Percentiles rank a stretch among this genome's conserved stretches.
Evolutionary conservation across 345 rosid species (phyloP).

Genomic region (Durio zibethinus): DNA sequence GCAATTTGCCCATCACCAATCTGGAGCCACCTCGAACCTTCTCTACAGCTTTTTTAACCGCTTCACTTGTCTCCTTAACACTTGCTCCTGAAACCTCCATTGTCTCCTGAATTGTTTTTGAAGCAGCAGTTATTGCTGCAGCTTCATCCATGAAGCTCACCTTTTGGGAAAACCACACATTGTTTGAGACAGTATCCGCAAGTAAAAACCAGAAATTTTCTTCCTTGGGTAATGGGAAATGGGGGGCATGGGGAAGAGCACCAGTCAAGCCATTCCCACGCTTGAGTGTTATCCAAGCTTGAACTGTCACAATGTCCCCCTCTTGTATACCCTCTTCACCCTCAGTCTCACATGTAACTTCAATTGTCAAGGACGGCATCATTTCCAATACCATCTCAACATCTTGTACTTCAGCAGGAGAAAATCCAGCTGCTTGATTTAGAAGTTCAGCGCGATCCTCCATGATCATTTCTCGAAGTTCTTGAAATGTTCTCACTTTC

Average conservation of each 20-base stretch:
- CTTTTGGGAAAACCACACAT: slow-evolving; percentile 92
- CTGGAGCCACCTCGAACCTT: slow-evolving; percentile 85
- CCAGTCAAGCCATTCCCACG: slow-evolving; percentile 75
- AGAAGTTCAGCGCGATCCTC: slow-evolving; percentile 81
- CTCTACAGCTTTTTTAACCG: slow-evolving; percentile 65
- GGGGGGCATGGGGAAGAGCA: slow-evolving; percentile 86
- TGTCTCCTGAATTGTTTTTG: slow-evolving; percentile 82
- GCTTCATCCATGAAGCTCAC: slow-evolving; percentile 93
- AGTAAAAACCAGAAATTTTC: slow-evolving; percentile 93
- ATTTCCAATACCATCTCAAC: slow-evolving; percentile 80
- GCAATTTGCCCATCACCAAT: slow-evolving; percentile 85
- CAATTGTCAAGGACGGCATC: slow-evolving; percentile 84
- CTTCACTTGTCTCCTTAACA: slow-evolving; percentile 63
- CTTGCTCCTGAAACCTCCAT: slow-evolving; percentile 92
- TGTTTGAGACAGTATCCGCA: slow-evolving; percentile 69
- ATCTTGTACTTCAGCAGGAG: slow-evolving; percentile 62
- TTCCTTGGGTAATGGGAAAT: slow-evolving; percentile 91
- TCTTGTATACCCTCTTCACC: slow-evolving; percentile 98
- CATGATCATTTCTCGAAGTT: slow-evolving; percentile 61
- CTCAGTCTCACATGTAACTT: slow-evolving; percentile 89
- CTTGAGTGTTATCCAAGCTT: slow-evolving; percentile 83
- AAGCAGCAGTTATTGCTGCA: slow-evolving; percentile 70
- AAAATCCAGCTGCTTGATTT: slow-evolving; percentile 72
- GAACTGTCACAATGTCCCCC: slow-evolving; percentile 80
- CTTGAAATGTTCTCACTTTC: slow-evolving; percentile 90